Percentiles rank a stretch among this genome's conserved stretches.
Conservation (phyloP, 2,329 filamentous ascomycete genomes). For the Didymella keratinophila region DNA sequence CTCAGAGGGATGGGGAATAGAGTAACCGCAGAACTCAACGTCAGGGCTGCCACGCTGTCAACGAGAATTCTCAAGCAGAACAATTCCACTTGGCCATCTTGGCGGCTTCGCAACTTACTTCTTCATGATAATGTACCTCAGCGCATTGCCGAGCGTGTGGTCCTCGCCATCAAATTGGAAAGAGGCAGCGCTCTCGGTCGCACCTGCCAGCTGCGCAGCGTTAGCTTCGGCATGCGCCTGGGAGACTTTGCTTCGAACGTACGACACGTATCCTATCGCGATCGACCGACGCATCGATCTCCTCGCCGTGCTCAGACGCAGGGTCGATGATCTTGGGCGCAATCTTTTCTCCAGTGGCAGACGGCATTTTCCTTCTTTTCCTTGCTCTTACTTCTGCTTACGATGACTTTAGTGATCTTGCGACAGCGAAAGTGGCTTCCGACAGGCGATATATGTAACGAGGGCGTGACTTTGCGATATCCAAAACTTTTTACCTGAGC, state of each 20-base stretch:
- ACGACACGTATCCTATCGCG: constrained; percentile 57
- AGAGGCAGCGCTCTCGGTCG: constrained; percentile 84
- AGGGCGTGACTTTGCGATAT: constrained; percentile 33
- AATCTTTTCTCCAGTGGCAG: constrained; percentile 31
- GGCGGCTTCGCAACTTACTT: constrained; percentile 68
- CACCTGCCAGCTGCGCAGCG: constrained; percentile 76
- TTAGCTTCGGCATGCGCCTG: constrained; percentile 1
- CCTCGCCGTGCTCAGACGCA: constrained; percentile 35
- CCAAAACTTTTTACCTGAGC: constrained; percentile 36
- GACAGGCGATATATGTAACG: constrained; percentile 5
- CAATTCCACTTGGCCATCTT: background rate
- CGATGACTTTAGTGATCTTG: background rate
- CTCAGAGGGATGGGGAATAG: constrained; percentile 96
- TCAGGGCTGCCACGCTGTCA: constrained; percentile 69
- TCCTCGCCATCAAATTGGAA: constrained; percentile 95
- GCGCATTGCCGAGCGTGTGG: constrained; percentile 92
- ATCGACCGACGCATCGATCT: constrained; percentile 47
- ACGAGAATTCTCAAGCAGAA: background rate
- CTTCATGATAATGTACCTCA: constrained; percentile 97
- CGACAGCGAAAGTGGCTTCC: background rate
- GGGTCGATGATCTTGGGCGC: constrained; percentile 34
- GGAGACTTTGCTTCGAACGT: constrained; percentile 24
- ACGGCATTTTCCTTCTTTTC: constrained; percentile 29
- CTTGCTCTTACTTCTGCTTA: constrained; percentile 13
- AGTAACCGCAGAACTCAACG: constrained; percentile 98